Conservation (phyloP, 768 basidiomycete species). For the Candolleomyces eurysporus region DNA sequence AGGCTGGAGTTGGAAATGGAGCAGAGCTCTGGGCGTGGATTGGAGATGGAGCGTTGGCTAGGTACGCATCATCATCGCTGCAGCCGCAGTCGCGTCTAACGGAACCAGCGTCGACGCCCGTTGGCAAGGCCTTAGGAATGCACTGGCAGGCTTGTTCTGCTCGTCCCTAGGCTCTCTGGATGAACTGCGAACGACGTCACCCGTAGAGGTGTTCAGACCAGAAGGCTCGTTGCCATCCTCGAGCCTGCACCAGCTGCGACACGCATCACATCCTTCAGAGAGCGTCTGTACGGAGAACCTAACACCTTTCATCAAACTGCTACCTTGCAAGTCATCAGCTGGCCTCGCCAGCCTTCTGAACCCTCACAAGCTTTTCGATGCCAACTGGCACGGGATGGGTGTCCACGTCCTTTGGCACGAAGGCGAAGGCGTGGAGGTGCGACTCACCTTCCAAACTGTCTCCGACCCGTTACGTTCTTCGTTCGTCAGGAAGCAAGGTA, state of each 20-base stretch:
- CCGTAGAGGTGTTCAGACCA: conserved; percentile 56
- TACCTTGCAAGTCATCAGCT: conserved; percentile 88
- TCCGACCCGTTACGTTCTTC: conserved; percentile 69
- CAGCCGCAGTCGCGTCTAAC: conserved; percentile 1
- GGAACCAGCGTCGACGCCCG: conserved; percentile 61
- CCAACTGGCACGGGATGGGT: conserved; percentile 88
- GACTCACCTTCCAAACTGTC: conserved; percentile 72
- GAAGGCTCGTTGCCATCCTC: conserved; percentile 51
- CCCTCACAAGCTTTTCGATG: conserved; percentile 83
- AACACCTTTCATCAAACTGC: conserved; percentile 91
- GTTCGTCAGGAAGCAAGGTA: conserved; percentile 55
- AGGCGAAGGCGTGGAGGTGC: conserved; percentile 58
- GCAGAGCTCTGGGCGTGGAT: conserved; percentile 94
- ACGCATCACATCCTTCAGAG: conserved; percentile 79
- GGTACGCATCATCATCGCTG: conserved; percentile 33
- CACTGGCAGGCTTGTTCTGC: conserved; percentile 91
- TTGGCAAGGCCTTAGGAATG: conserved; percentile 86
- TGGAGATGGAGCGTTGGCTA: conserved; percentile 54
- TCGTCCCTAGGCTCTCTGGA: conserved; percentile 83
- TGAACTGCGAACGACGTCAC: conserved; percentile 72
- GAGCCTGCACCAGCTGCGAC: conserved; percentile 56
- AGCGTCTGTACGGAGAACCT: conserved; percentile 97
- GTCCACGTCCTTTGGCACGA: conserved; percentile 70
- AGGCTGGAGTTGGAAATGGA: conserved; percentile 75
- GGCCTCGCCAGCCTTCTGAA: conserved; percentile 83